Evolutionary conservation across 2,329 filamentous ascomycete genomes (phyloP).

Genomic region (Alternaria sp.): DNA sequence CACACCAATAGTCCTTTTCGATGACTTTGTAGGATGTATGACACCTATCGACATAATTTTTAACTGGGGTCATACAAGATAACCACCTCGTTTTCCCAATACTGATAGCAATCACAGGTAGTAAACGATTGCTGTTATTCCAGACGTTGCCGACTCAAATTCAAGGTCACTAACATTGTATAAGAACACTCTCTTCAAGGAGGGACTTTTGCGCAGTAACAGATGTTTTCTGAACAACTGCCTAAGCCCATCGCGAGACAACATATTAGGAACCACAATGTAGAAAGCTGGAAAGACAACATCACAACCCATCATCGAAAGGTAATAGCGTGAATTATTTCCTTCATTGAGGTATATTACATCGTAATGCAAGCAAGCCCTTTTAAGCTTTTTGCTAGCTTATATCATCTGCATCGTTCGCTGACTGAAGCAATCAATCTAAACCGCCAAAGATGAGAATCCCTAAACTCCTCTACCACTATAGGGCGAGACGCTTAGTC

Average conservation of each 20-base stretch:
- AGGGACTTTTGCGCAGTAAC: too few relatives aligned
- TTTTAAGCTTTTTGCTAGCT: constrained; percentile 31
- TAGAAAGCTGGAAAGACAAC: background rate
- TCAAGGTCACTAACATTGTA: background rate
- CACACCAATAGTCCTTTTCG: background rate
- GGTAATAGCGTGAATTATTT: constrained; percentile 15
- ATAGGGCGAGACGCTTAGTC: constrained; percentile 63
- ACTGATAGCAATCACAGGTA: too few relatives aligned
- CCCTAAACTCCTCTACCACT: constrained; percentile 30
- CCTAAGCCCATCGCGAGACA: background rate
- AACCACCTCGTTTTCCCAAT: too few relatives aligned
- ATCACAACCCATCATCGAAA: background rate
- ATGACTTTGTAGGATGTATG: too few relatives aligned
- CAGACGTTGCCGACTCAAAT: background rate
- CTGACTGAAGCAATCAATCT: constrained; percentile 35
- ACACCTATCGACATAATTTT: too few relatives aligned
- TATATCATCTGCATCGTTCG: constrained; percentile 32
- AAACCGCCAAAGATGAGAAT: constrained; percentile 35
- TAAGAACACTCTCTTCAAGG: rapidly evolving
- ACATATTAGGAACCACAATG: background rate
- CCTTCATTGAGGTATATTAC: constrained; percentile 36
- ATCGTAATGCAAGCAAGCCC: constrained; percentile 35
- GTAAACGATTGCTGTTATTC: too few relatives aligned
- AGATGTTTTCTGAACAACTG: too few relatives aligned
- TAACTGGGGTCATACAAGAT: too few relatives aligned